Evolutionary conservation across 2,329 filamentous ascomycete genomes (phyloP), one percentile per base, ranked within the genome.

Genomic region (Thelonectria olida): DNA sequence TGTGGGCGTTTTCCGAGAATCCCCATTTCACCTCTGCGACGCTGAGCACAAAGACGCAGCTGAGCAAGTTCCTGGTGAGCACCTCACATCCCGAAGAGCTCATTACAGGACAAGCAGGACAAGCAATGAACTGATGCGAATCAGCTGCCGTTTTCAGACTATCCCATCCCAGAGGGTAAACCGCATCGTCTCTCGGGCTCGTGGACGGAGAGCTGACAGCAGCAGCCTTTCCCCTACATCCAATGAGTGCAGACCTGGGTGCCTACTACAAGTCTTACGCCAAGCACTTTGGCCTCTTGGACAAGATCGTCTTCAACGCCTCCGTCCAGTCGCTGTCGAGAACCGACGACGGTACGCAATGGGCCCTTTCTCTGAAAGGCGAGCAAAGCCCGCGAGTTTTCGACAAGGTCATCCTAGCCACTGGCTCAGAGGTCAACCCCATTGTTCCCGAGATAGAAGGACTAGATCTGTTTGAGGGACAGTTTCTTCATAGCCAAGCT

Each of bases 21-120:
- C 66, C 67, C 0, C 50, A 54, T 10, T 57, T 69, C 47, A 71
- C 69, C 1, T 72, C 69, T 1, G 65, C 62, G 7, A 66, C 66
- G 2, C 48, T 31, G n/a, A 47, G 47, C 19, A 72, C 69, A 2
- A 59, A 56, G 10, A 53, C 67, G 1, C 67, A 72, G 39, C 49
- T 71, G 9, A 72, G 69, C 67, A 72, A 70, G 27, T 73, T 69
- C 34, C 28, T 70, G 8, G 70, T 72, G 25, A 61, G 63, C 48
- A 17, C 8, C 12, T 27, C 20, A 6, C 2, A 2, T 5, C n/a
- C 6, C 7, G 7, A n/a, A 10, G 2, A 9, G 7, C 2, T 22
- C 23, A 20, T 6, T 28, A 4, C 17, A 10, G 31, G 7, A 34
- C 12, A 44, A n/a, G 20, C 8, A 15, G 34, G 15, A 15, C 15